Evolutionary conservation across 2,329 filamentous ascomycete genomes (phyloP), one percentile per base, ranked within the genome.

Genomic region (Diaporthe eres): DNA sequence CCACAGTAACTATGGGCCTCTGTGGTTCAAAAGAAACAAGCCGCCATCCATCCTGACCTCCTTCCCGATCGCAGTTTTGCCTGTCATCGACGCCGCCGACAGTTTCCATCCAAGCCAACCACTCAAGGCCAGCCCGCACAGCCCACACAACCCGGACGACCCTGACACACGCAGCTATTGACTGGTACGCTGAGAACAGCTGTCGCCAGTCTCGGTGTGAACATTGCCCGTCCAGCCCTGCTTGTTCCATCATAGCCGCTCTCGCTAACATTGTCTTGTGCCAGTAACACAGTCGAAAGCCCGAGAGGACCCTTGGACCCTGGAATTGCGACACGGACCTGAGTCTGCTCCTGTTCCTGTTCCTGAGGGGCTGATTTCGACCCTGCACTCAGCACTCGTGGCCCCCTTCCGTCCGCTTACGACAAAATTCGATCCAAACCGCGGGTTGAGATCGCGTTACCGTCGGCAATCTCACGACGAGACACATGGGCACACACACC

Each of bases 281-380:
- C 25, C 65, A 42, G 65, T 55, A 12, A 31, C 49, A 70, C 49
- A 28, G 9, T 19, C 25, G 17, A 28, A 39, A 44, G 60, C n/a
- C 37, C 60, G 39, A 63, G 60, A 42, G 31, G 34, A 53, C 47
- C 65, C 65, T 70, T 70, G 47, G 65, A 70, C 65, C 65, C 65
- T 70, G 47, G 22, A 53, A 15, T 28, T 9, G 3, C 47, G 22
- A 19, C 65, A 13, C 8, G 44, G n/a, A 28, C 49, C n/a, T 22
- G 61, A 42, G 10, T 22, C 63, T 51, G 63, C 44, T 8, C 42
- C 61, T 22, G 65, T 28, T 34, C 49, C n/a, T 68, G 47, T 31
- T 51, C 39, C 63, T 53, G 63, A 65, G n/a, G 17, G 34, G 2
- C 61, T 34, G 15, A 34, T n/a, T 2, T 19, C 10, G 61, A 37